These are phyloP conservation scores for Tricholoma flavovirens DNA, from an alignment of 768 basidiomycete species.

Conservation along the genomic window DNA sequence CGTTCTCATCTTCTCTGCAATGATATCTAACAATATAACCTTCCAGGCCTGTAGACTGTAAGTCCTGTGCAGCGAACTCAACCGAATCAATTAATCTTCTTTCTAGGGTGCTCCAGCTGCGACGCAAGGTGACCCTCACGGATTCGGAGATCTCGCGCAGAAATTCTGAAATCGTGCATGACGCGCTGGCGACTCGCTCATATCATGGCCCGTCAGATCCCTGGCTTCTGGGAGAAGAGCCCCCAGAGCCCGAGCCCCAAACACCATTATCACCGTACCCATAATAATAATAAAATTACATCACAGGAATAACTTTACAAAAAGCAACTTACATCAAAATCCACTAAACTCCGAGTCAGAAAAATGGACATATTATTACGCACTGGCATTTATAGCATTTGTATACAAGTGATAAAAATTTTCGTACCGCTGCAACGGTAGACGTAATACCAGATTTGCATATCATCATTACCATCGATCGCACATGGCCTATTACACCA, in stretches of 20 bases:
- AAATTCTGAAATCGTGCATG: conserved; percentile 26
- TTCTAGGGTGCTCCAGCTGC: conserved; percentile 33
- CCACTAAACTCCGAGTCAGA: no score
- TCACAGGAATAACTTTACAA: no score
- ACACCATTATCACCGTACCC: not conserved
- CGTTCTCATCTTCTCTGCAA: not conserved
- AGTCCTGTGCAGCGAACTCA: conserved; percentile 10
- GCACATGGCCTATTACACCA: no score
- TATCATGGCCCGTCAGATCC: not conserved
- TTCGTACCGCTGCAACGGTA: no score
- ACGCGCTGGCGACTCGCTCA: conserved; percentile 12
- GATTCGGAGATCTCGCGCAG: conserved; percentile 25
- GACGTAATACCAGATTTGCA: not conserved
- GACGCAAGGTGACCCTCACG: conserved; percentile 29
- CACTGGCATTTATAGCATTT: no score
- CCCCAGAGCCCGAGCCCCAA: not conserved
- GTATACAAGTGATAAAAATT: no score
- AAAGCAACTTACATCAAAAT: no score
- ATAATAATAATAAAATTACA: not conserved
- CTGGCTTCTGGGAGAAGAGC: conserved; percentile 12
- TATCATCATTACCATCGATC: not conserved
- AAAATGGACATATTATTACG: no score
- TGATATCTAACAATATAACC: not conserved
- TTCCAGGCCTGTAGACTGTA: conserved; percentile 32
- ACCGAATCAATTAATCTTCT: conserved; percentile 2